Evolutionary conservation across 202 grass and related monocot species (phyloP).

Genomic region (Bolboschoenoplectus hybrid): DNA sequence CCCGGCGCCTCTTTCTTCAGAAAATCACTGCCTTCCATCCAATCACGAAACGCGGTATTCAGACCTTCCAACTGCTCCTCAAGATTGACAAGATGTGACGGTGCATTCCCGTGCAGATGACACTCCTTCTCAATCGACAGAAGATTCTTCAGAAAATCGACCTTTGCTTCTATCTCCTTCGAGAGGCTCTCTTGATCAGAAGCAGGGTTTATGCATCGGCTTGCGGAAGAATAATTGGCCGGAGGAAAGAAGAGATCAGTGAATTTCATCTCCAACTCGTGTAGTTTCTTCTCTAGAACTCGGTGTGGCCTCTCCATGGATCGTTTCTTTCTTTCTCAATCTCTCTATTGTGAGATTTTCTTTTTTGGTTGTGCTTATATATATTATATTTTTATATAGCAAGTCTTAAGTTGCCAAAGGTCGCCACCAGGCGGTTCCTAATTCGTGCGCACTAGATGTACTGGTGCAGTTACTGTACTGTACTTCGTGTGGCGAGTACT

Average conservation of each 20-base stretch:
- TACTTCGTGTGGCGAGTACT: background rate
- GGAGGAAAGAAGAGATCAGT: constrained; percentile 34
- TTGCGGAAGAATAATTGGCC: background rate
- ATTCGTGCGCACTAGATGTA: background rate
- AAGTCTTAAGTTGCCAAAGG: background rate
- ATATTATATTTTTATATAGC: background rate
- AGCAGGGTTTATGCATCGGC: background rate
- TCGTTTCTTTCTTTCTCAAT: background rate
- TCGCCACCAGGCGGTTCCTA: constrained; percentile 11
- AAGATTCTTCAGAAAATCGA: constrained; percentile 42
- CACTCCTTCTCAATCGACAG: constrained; percentile 38
- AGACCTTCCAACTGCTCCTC: constrained; percentile 28
- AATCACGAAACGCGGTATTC: constrained; percentile 32
- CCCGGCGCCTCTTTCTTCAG: constrained; percentile 5
- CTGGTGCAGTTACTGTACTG: background rate
- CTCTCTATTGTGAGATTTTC: background rate
- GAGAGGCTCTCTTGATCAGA: background rate
- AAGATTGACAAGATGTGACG: background rate
- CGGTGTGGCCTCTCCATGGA: constrained; percentile 36
- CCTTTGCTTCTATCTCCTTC: constrained; percentile 1
- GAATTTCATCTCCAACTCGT: constrained; percentile 33
- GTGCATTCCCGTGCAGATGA: background rate
- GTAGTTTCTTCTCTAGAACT: constrained; percentile 44
- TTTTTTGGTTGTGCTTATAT: background rate
- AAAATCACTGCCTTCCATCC: constrained; percentile 23